phyloP scores from a whole-genome alignment of 768 basidiomycete genomes.

The Pisolithus marmoratus region DNA sequence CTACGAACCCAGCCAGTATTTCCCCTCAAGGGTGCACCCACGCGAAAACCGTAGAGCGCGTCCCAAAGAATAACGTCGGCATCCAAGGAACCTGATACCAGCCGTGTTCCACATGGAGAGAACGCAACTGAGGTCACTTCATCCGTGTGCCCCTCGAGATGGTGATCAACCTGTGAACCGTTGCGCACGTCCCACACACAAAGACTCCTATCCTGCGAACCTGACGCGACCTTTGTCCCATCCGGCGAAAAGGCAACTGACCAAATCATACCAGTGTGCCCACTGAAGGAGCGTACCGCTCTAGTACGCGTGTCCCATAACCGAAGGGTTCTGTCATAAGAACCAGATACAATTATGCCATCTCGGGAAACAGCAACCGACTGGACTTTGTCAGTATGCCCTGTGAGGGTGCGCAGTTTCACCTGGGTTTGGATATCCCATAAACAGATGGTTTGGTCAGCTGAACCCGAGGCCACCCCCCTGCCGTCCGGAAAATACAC shows the following conservation, averaged over 20 bases:
- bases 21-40: no score
- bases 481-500: not conserved
- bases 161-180: not conserved
- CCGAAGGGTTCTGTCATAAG: slow-evolving; percentile 13
- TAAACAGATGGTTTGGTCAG: not conserved
- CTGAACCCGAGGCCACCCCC: not conserved
- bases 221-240: not conserved
- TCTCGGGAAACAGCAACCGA: slow-evolving; percentile 5
- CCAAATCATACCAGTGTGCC: not conserved
- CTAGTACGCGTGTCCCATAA: not conserved
- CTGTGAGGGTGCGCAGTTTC: not conserved
- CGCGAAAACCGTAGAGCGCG: no score
- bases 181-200: not conserved
- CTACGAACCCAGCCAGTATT: no score
- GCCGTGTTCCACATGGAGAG: not conserved
- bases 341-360: slow-evolving; percentile 15
- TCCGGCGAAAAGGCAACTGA: not conserved
- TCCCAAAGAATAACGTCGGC: not conserved
- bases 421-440: not conserved
- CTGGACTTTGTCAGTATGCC: not conserved
- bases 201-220: not conserved
- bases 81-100: not conserved
- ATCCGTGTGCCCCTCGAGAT: not conserved
- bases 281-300: not conserved
- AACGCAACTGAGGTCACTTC: not conserved